Percentiles rank a stretch among this genome's conserved stretches.
Conservation (phyloP, 495 filamentous ascomycete genomes). For the Clohesyomyces aquaticus region DNA sequence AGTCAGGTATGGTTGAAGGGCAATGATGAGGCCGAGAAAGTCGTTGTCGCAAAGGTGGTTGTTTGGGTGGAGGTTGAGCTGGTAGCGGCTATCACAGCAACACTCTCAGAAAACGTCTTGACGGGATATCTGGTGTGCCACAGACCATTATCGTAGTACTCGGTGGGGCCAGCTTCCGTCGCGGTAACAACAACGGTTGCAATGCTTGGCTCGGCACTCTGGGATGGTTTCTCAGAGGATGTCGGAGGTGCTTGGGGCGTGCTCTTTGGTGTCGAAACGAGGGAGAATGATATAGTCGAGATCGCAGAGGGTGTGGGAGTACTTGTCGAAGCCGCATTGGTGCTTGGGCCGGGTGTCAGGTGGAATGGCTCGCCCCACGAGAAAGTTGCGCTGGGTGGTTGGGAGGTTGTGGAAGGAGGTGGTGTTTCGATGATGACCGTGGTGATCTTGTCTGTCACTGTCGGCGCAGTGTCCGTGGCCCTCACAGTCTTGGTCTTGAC, state of each 20-base stretch:
- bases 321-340: neutral
- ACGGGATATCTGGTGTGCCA: constrained; percentile 38
- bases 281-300: neutral
- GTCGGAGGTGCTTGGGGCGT: neutral
- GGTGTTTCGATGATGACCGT: constrained; percentile 3
- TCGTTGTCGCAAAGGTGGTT: neutral
- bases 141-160: constrained; percentile 40
- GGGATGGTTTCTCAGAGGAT: neutral
- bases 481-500: constrained; percentile 19
- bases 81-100: constrained; percentile 1
- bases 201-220: constrained; percentile 1
- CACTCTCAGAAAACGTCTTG: constrained; percentile 31
- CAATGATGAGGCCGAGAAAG: neutral
- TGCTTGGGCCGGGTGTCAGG: neutral
- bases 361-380: neutral
- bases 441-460: constrained; percentile 15
- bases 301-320: neutral
- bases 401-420: constrained; percentile 1
- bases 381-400: neutral
- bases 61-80: constrained; percentile 1
- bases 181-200: constrained; percentile 28
- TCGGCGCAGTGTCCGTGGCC: constrained; percentile 4
- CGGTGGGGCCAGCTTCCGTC: constrained; percentile 19
- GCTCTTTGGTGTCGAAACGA: neutral
- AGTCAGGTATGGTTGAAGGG: constrained; percentile 7